Percentiles rank a stretch among this genome's conserved stretches.
phyloP scores from a whole-genome alignment of 2,329 filamentous ascomycete genomes.

The Aurifilum marmelostoma region DNA sequence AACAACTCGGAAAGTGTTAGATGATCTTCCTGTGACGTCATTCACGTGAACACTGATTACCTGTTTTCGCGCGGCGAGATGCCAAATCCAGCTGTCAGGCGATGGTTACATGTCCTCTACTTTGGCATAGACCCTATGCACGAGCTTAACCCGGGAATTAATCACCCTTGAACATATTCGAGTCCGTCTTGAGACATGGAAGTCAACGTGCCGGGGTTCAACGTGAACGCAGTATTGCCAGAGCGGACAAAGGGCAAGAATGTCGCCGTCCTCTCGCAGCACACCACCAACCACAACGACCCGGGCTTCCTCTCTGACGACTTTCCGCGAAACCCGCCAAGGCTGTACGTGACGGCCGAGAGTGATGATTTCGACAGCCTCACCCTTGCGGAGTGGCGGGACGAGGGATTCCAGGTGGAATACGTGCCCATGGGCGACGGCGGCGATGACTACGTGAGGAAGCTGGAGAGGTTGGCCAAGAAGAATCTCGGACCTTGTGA shows the following conservation, averaged over 20 bases:
- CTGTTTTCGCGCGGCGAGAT: background rate
- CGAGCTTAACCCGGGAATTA: background rate
- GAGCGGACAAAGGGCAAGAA: constrained; percentile 22
- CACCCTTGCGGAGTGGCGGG: constrained; percentile 44
- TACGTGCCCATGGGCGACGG: constrained; percentile 46
- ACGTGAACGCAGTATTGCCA: constrained; percentile 12
- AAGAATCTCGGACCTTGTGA: constrained; percentile 45
- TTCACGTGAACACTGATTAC: background rate
- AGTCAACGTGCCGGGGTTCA: constrained; percentile 14
- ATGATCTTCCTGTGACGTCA: background rate
- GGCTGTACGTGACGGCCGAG: constrained; percentile 49
- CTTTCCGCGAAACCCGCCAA: constrained; percentile 44
- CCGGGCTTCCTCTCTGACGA: constrained; percentile 45
- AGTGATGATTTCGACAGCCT: constrained; percentile 45
- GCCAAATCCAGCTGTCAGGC: background rate
- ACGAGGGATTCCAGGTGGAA: constrained; percentile 48
- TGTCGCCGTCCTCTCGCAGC: constrained; percentile 29
- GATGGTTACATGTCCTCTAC: background rate
- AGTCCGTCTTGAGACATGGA: background rate
- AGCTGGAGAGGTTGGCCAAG: constrained; percentile 40
- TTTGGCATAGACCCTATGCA: background rate
- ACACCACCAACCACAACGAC: constrained; percentile 44
- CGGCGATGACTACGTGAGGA: constrained; percentile 40
- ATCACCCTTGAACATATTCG: background rate
- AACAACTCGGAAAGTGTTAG: background rate